Percentiles rank a stretch among this genome's conserved stretches.
phyloP scores from a whole-genome alignment of 306 rosid genomes.

The Lathyrus tuberosus region DNA sequence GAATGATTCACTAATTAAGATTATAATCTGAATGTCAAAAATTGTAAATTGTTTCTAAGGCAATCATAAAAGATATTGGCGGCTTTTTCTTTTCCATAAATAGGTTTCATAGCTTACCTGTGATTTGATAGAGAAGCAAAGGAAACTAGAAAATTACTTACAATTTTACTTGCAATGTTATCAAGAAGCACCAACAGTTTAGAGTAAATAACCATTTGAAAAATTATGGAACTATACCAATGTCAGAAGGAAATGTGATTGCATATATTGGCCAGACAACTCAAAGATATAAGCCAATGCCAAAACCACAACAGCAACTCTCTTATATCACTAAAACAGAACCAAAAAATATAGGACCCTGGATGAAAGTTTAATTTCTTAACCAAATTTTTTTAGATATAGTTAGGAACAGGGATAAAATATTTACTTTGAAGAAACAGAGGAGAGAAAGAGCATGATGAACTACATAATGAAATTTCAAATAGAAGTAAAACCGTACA shows the following conservation, averaged over 20 bases:
- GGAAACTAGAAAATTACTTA: conserved; percentile 8
- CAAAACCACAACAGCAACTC: background rate
- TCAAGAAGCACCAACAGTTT: conserved; percentile 9
- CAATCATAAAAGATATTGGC: conserved; percentile 1
- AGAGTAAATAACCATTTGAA: conserved; percentile 24
- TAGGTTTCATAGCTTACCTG: conserved; percentile 22
- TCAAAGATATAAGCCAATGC: conserved; percentile 20
- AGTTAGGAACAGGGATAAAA: conserved; percentile 11
- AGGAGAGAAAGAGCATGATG: conserved; percentile 3
- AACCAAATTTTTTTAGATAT: background rate
- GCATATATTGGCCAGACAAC: conserved; percentile 20
- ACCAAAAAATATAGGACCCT: conserved; percentile 11
- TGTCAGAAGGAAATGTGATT: conserved; percentile 6
- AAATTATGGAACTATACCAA: background rate
- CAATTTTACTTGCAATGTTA: conserved; percentile 11
- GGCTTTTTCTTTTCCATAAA: background rate
- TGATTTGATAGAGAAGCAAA: conserved; percentile 16
- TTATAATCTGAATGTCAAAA: background rate
- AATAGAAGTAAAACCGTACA: background rate
- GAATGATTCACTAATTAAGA: conserved; percentile 7
- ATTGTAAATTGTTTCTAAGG: background rate
- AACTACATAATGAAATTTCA: conserved; percentile 9
- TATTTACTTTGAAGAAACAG: conserved; percentile 5
- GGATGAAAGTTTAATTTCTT: background rate
- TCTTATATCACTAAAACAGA: conserved; percentile 1